Conservation (phyloP, 106 monocot genomes). For the Chionographis japonica region DNA sequence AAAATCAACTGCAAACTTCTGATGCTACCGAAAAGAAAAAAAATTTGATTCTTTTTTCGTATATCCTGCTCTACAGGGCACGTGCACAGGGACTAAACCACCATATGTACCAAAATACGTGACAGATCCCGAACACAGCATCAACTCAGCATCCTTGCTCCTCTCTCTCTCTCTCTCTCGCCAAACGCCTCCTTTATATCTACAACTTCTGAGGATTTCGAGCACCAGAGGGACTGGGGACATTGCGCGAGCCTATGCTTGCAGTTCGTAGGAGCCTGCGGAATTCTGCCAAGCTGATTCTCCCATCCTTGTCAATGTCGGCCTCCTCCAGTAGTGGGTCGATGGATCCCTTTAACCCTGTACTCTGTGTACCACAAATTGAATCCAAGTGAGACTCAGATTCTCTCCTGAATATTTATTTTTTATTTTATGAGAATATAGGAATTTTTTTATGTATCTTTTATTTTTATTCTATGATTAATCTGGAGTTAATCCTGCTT, state of each 20-base stretch:
- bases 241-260: conserved; percentile 45
- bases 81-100: too few relatives aligned
- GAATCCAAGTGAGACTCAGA: neutral
- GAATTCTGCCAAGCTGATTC: conserved; percentile 84
- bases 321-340: conserved; percentile 80
- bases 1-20: too few relatives aligned
- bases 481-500: neutral
- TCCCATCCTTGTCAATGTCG: conserved; percentile 88
- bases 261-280: conserved; percentile 74
- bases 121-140: too few relatives aligned
- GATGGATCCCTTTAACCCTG: conserved; percentile 81
- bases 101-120: too few relatives aligned
- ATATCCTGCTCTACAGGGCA: too few relatives aligned
- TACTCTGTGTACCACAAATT: conserved; percentile 39
- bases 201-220: conserved; percentile 11
- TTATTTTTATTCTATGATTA: too few relatives aligned
- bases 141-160: neutral
- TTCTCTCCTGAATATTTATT: neutral
- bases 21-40: too few relatives aligned
- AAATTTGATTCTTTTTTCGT: too few relatives aligned
- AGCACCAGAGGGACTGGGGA: conserved; percentile 41
- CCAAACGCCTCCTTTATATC: too few relatives aligned
- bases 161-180: too few relatives aligned
- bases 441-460: too few relatives aligned
- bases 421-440: too few relatives aligned